A percentile compares a stretch with the other conserved stretches of the same genome.
phyloP scores from a whole-genome alignment of 192 early-diverging fungal genomes.

The Diversispora eburnea region DNA sequence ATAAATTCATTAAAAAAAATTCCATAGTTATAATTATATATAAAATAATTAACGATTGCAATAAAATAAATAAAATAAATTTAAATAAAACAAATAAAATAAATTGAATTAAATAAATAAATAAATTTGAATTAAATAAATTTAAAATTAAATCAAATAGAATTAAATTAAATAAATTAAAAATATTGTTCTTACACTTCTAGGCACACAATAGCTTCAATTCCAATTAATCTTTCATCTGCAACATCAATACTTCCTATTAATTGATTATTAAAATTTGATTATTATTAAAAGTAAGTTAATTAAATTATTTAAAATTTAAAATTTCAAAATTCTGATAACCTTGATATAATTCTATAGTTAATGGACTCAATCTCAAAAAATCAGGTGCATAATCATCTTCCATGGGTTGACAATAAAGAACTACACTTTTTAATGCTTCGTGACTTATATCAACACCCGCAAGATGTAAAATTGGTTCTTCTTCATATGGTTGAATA shows the following conservation, averaged over 20 bases:
- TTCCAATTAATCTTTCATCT: slow-evolving; percentile 52
- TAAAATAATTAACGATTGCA: too few species aligned
- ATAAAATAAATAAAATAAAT: too few species aligned
- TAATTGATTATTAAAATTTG: background rate
- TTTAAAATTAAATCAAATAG: background rate
- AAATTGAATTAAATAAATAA: background rate
- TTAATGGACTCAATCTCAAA: slow-evolving; percentile 58
- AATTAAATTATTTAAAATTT: slow-evolving; percentile 12
- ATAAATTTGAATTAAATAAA: background rate
- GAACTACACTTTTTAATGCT: slow-evolving; percentile 41
- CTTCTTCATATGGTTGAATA: slow-evolving; percentile 44
- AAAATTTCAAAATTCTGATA: background rate
- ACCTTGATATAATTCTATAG: slow-evolving; percentile 67
- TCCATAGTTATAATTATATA: too few species aligned
- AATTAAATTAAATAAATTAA: too few species aligned
- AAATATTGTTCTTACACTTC: slow-evolving; percentile 59
- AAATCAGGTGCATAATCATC: slow-evolving; percentile 46
- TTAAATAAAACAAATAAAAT: background rate
- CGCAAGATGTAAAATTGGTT: slow-evolving; percentile 54
- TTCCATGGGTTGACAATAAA: slow-evolving; percentile 56
- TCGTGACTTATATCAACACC: slow-evolving; percentile 68
- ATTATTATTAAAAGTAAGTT: slow-evolving; percentile 10
- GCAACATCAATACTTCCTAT: slow-evolving; percentile 50
- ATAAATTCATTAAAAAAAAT: background rate
- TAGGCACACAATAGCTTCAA: slow-evolving; percentile 71